A percentile compares a stretch with the other conserved stretches of the same genome.
phyloP scores from a whole-genome alignment of 192 early-diverging fungal genomes.

The Spizellomyces sp. region DNA sequence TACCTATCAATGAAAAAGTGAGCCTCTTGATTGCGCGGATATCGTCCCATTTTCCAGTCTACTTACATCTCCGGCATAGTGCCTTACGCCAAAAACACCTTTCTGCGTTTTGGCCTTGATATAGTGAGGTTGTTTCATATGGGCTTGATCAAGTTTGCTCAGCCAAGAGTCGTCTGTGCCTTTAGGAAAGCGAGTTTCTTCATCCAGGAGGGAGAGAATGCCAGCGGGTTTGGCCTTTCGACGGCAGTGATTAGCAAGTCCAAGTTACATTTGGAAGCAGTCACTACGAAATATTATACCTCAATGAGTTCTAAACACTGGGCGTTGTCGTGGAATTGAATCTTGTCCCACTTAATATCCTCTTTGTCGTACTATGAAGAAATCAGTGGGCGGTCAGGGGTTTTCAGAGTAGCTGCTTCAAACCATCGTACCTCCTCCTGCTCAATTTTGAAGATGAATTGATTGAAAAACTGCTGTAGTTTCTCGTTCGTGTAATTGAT shows the following conservation, averaged over 20 bases:
- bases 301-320: constrained; percentile 57
- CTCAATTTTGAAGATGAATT: constrained; percentile 63
- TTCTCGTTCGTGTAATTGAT: constrained; percentile 99
- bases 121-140: constrained; percentile 51
- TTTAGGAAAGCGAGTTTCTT: constrained; percentile 61
- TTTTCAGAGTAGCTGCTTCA: not conserved
- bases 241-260: constrained; percentile 4
- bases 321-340: constrained; percentile 54
- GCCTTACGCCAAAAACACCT: constrained; percentile 54
- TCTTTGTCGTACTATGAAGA: constrained; percentile 55
- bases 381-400: not conserved
- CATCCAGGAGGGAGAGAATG: constrained; percentile 55
- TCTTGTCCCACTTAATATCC: constrained; percentile 58
- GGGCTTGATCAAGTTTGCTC: constrained; percentile 40
- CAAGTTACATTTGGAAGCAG: not conserved
- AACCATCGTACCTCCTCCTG: constrained; percentile 50
- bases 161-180: constrained; percentile 58
- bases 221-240: constrained; percentile 49
- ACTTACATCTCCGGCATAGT: constrained; percentile 59
- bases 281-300: constrained; percentile 16
- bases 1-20: constrained; percentile 35
- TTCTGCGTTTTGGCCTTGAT: constrained; percentile 51
- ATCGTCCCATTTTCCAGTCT: not conserved
- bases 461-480: constrained; percentile 90
- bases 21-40: not conserved